These are phyloP conservation scores for Aspergillus sojae DNA, from an alignment of 2,329 filamentous ascomycete genomes.

Conservation along the genomic window DNA sequence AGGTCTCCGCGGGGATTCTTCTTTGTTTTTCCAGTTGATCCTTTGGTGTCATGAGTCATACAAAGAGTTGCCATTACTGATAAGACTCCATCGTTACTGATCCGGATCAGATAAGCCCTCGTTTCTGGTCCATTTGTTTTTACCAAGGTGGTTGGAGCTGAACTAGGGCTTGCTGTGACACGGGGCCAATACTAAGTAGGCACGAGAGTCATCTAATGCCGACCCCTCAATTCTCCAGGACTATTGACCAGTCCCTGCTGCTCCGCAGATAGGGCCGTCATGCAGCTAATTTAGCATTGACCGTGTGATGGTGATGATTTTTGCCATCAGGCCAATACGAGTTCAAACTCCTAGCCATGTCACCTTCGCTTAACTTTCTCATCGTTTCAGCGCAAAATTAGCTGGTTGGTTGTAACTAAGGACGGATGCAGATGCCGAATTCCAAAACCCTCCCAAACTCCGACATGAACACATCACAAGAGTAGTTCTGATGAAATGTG, in stretches of 20 bases:
- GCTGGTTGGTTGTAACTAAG: not conserved
- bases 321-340: not conserved
- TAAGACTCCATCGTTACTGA: not conserved
- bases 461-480: not conserved
- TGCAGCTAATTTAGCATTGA: not conserved
- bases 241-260: not conserved
- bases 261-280: not conserved
- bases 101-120: not conserved
- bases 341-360: not conserved
- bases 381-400: not conserved
- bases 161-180: not conserved
- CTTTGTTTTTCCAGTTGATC: not conserved
- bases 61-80: not conserved
- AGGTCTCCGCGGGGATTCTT: not conserved
- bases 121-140: not conserved
- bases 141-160: not conserved
- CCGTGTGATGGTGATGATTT: not conserved
- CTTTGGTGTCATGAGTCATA: not conserved
- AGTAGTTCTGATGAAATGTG: not conserved
- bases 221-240: not conserved
- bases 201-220: not conserved
- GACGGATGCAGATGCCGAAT: not conserved
- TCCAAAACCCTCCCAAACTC: not conserved
- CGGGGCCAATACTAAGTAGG: not conserved
- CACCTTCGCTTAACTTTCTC: not conserved